These are phyloP conservation scores for Solidago caesia DNA, from an alignment of 129 eudicot species.

Conservation along the genomic window DNA sequence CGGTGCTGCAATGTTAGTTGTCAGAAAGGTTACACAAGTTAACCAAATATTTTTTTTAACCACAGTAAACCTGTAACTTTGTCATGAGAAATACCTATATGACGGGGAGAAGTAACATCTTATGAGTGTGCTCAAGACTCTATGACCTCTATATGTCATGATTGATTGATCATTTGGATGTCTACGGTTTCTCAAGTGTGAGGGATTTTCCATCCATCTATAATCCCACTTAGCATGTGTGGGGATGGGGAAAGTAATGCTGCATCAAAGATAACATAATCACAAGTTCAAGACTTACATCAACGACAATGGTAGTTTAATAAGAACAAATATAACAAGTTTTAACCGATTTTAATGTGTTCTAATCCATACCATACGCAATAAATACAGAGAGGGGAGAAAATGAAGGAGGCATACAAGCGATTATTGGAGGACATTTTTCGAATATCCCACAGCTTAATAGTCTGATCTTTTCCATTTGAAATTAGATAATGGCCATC, in stretches of 20 bases:
- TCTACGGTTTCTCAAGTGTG: constrained; percentile 43
- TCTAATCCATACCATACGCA: neutral
- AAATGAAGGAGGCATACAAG: constrained; percentile 42
- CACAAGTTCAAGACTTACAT: neutral
- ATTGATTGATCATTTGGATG: constrained; percentile 73
- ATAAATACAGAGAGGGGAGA: neutral
- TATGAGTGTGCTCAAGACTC: constrained; percentile 83
- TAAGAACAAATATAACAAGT: neutral
- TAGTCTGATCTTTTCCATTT: constrained; percentile 90
- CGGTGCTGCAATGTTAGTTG: constrained; percentile 59
- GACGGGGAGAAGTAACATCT: constrained; percentile 63
- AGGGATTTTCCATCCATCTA: constrained; percentile 95
- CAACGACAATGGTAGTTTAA: neutral
- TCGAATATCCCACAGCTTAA: constrained; percentile 93
- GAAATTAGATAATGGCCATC: constrained; percentile 91
- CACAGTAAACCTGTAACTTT: neutral
- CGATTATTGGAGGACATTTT: constrained; percentile 77
- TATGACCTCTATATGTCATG: constrained; percentile 82
- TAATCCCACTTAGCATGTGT: constrained; percentile 73
- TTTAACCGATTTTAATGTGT: no score
- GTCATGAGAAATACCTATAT: neutral
- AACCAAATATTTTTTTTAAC: neutral
- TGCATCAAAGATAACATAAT: constrained; percentile 33
- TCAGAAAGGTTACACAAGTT: neutral
- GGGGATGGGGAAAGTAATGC: constrained; percentile 31